Conservation (phyloP, 2,329 filamentous ascomycete genomes). For the Xylaria sp. region DNA sequence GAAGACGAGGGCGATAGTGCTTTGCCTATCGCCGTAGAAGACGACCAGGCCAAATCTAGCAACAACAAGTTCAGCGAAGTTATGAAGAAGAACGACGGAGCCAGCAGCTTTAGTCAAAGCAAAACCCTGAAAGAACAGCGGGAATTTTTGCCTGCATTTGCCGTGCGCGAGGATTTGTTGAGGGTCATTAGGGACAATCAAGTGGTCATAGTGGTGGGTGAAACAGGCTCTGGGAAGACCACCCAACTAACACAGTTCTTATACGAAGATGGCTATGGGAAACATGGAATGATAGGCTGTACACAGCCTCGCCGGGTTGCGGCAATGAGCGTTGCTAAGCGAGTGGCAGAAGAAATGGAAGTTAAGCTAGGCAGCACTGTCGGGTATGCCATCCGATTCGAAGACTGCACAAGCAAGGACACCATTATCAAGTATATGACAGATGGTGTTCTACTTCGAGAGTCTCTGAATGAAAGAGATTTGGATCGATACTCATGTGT, state of each 20-base stretch:
- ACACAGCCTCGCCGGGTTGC: conserved; percentile 96
- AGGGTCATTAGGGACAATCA: conserved; percentile 96
- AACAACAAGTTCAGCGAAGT: conserved; percentile 89
- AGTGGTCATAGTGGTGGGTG: conserved; percentile 94
- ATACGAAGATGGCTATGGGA: conserved; percentile 93
- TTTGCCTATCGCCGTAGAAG: conserved; percentile 78
- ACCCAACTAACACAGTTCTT: conserved; percentile 97
- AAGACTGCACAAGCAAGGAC: conserved; percentile 96
- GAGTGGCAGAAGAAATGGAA: conserved; percentile 98
- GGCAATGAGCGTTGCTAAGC: conserved; percentile 98
- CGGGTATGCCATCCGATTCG: conserved; percentile 97
- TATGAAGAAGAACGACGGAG: conserved; percentile 86
- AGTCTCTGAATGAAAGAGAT: conserved; percentile 91
- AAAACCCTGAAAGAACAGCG: conserved; percentile 92
- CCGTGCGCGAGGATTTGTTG: conserved; percentile 91
- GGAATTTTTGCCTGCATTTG: conserved; percentile 94
- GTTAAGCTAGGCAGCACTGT: conserved; percentile 87
- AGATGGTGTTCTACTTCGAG: conserved; percentile 91
- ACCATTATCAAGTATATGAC: conserved; percentile 99
- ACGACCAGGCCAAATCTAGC: conserved; percentile 69
- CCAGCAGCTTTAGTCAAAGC: conserved; percentile 91
- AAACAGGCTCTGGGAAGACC: conserved; percentile 97
- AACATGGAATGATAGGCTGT: conserved; percentile 90
- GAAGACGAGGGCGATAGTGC: conserved; percentile 94
- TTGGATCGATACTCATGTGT: conserved; percentile 97